Evolutionary conservation across 345 rosid species (phyloP).

Genomic region (Linum tenue): DNA sequence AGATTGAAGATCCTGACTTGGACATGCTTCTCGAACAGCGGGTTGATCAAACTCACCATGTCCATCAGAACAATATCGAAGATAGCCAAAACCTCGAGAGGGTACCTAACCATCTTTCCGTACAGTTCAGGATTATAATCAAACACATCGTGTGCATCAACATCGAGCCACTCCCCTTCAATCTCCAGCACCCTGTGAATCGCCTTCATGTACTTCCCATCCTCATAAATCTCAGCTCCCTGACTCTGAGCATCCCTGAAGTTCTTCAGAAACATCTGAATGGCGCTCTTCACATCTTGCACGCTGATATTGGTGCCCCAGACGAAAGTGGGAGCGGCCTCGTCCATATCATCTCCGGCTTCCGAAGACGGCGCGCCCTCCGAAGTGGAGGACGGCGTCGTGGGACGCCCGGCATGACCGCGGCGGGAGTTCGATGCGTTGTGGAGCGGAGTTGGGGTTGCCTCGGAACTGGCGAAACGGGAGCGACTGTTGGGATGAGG

Average conservation of each 20-base stretch:
- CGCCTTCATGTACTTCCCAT: conserved; percentile 79
- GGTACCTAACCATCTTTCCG: conserved; percentile 77
- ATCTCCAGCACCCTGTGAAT: conserved; percentile 65
- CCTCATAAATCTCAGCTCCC: conserved; percentile 41
- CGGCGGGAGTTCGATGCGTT: conserved; percentile 26
- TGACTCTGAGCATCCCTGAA: conserved; percentile 43
- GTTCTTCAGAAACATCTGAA: conserved; percentile 80
- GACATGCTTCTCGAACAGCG: conserved; percentile 76
- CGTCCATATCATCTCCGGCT: conserved; percentile 55
- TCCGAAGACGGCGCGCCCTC: conserved; percentile 37
- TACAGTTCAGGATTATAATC: conserved; percentile 78
- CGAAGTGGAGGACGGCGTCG: conserved; percentile 42
- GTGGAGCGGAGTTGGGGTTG: conserved; percentile 43
- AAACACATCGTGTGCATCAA: conserved; percentile 80
- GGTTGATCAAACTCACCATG: conserved; percentile 62
- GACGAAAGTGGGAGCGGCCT: conserved; percentile 69
- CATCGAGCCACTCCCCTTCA: conserved; percentile 87
- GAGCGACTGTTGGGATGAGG: conserved; percentile 13
- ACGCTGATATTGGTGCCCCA: conserved; percentile 98
- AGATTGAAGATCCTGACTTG: conserved; percentile 79
- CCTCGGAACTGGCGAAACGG: conserved; percentile 27
- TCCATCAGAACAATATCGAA: conserved; percentile 94
- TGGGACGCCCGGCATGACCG: conserved; percentile 9
- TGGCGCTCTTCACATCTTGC: conserved; percentile 76
- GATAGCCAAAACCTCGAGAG: conserved; percentile 87